These are phyloP conservation scores for Phylloporus rhodoxanthus DNA, from an alignment of 768 basidiomycete genomes.

Conservation along the genomic window DNA sequence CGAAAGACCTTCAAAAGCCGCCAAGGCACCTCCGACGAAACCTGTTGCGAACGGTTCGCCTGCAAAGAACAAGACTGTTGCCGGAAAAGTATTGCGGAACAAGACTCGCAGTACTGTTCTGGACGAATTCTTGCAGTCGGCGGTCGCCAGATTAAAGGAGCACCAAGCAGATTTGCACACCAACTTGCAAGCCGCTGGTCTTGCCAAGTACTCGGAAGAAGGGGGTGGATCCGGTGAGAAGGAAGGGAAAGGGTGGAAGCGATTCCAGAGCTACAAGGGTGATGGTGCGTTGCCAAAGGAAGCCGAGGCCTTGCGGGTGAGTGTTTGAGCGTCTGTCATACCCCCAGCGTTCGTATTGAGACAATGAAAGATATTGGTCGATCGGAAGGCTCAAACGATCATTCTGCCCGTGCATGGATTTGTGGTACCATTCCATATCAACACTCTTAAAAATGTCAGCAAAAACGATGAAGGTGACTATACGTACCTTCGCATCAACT, in stretches of 20 bases:
- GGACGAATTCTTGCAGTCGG: slow-evolving; percentile 76
- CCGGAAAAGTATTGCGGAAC: slow-evolving; percentile 81
- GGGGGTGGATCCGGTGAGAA: slow-evolving; percentile 69
- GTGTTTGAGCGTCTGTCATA: slow-evolving; percentile 21
- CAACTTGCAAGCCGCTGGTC: slow-evolving; percentile 69
- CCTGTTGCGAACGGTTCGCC: slow-evolving; percentile 62
- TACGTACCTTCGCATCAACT: slow-evolving; percentile 93
- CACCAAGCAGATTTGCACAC: slow-evolving; percentile 84
- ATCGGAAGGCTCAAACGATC: slow-evolving; percentile 84
- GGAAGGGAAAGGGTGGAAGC: slow-evolving; percentile 90
- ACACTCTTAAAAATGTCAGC: slow-evolving; percentile 95
- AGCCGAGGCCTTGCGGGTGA: slow-evolving; percentile 71
- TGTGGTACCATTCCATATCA: slow-evolving; percentile 96
- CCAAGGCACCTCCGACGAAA: slow-evolving; percentile 47
- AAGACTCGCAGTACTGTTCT: slow-evolving; percentile 86
- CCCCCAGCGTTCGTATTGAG: slow-evolving; percentile 7
- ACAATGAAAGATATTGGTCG: slow-evolving; percentile 70
- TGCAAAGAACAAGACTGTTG: slow-evolving; percentile 66
- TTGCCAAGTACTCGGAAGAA: slow-evolving; percentile 79
- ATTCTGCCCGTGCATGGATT: slow-evolving; percentile 92
- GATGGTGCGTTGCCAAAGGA: slow-evolving; percentile 87
- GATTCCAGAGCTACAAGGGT: slow-evolving; percentile 95
- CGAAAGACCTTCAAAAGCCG: slow-evolving; percentile 49
- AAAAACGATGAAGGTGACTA: slow-evolving; percentile 96
- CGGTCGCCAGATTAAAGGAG: slow-evolving; percentile 71